phyloP scores from a whole-genome alignment of 139 green algal species.

The Spirogloea muscicola region DNA sequence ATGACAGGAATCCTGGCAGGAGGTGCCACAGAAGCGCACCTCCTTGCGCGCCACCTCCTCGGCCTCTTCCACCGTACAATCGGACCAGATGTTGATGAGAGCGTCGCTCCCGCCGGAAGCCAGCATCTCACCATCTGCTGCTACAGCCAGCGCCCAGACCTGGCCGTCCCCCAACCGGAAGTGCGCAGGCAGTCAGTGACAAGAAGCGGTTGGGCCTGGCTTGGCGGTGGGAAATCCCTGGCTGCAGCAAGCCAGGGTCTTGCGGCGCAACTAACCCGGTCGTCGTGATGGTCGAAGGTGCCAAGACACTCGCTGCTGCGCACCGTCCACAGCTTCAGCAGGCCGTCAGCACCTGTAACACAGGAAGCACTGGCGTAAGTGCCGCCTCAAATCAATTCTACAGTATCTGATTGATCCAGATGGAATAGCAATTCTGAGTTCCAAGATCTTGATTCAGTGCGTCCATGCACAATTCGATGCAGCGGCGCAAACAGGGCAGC shows the following conservation, averaged over 20 bases:
- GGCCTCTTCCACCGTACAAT: constrained; percentile 66
- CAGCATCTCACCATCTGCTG: constrained; percentile 43
- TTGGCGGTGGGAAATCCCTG: no score
- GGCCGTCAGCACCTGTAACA: constrained; percentile 71
- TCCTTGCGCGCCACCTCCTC: constrained; percentile 16
- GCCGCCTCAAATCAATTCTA: background rate
- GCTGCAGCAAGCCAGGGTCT: no score
- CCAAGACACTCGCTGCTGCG: constrained; percentile 65
- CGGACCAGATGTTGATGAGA: constrained; percentile 73
- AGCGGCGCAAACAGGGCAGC: no score
- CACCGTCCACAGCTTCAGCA: constrained; percentile 92
- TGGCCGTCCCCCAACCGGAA: no score
- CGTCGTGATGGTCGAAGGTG: constrained; percentile 92
- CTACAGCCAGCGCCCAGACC: constrained; percentile 64
- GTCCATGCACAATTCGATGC: no score
- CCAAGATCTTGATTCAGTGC: background rate
- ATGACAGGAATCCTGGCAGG: no score
- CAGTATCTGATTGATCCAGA: background rate
- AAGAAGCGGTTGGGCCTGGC: no score
- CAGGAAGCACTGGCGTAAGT: background rate
- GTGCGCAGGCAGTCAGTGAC: no score
- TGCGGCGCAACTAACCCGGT: constrained; percentile 86
- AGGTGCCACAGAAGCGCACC: no score
- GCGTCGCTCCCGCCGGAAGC: constrained; percentile 77
- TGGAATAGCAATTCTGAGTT: background rate